These are phyloP conservation scores for Nakazawaea wickerhamii DNA, from an alignment of 805 yeast genomes.

Conservation along the genomic window DNA sequence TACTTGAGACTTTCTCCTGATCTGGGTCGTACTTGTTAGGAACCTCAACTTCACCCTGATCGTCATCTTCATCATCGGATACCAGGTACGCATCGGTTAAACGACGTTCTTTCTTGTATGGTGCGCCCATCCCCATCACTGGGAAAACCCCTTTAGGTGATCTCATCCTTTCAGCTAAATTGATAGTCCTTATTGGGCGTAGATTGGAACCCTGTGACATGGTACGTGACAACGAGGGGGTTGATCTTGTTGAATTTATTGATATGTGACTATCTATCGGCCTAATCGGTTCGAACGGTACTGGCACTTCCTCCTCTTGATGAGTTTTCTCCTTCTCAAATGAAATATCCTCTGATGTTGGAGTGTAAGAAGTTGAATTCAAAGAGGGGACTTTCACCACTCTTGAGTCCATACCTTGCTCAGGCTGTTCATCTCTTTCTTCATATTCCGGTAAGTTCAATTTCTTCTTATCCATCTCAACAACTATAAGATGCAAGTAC, in stretches of 20 bases:
- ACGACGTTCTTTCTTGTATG: conserved; percentile 48
- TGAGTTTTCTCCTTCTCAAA: neutral
- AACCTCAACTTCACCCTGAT: conserved; percentile 24
- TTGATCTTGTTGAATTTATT: conserved; percentile 1
- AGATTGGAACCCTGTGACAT: neutral
- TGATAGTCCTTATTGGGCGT: conserved; percentile 3
- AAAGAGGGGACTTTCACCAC: conserved; percentile 47
- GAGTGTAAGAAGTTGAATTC: neutral
- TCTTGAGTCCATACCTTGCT: conserved; percentile 69
- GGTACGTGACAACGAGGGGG: conserved; percentile 2
- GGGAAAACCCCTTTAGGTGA: conserved; percentile 81
- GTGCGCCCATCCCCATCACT: conserved; percentile 71
- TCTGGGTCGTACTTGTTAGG: conserved; percentile 22
- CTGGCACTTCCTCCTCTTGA: neutral
- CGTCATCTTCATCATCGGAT: conserved; percentile 25
- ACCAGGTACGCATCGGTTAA: conserved; percentile 40
- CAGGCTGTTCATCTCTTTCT: conserved; percentile 77
- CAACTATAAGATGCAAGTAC: conserved; percentile 67
- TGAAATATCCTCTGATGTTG: neutral
- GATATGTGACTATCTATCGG: neutral
- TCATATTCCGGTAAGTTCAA: conserved; percentile 65
- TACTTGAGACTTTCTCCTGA: conserved; percentile 21
- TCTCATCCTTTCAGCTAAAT: conserved; percentile 20
- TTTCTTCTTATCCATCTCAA: conserved; percentile 60
- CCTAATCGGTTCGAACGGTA: neutral